Evolutionary conservation across 805 yeast species (phyloP), one percentile per base, ranked within the genome.

Genomic region (Candida taoyuanica): DNA sequence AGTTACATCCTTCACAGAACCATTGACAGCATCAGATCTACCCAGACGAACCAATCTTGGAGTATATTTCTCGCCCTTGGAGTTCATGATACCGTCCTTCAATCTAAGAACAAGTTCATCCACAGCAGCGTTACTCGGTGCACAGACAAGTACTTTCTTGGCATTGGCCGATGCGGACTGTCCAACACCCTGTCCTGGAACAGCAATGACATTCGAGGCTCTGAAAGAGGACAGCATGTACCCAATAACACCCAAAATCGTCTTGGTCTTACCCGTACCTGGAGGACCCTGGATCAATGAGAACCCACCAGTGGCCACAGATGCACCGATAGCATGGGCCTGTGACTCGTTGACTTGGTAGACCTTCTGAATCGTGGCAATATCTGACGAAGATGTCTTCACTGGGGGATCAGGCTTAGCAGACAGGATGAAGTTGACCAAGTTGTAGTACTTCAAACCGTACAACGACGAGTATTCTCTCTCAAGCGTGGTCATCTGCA

Each of bases 101-200:
- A 93, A 65, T 56, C 99, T 81, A 15, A 88, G 52, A 12, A 88
- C 93, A 44, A 93, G 68, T 57, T 94, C 98, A 63, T 93, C 99
- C 4, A 93, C 96, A 12, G 99, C 99, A 1, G 99, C 99, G 65
- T 93, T 93, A 58, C 96, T 86, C 3, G 99, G 99, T 2, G 98
- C 98, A 73, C 98, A 94, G 15, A 93, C 78, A 35, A 93, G 64
- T 1, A 93, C 76, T 41, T 85, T 85, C 25, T 75, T 69, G 20
- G 62, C 64, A 21, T 59, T 61, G 7, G 41, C 29, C 3, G 39
- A 15, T 5, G 39, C 30, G 2, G 19, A 31, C 8, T 36, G 16
- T 9, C 27, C 39, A 15, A 39, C 48, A 35, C 16, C 48, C 36
- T 17, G 57, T 26, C 29, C 48, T 28, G 73, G 65, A 5, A 59